Evolutionary conservation across 2,329 filamentous ascomycete species (phyloP), one percentile per base, ranked within the genome.

Genomic region (Penicillium aurantiogriseum): DNA sequence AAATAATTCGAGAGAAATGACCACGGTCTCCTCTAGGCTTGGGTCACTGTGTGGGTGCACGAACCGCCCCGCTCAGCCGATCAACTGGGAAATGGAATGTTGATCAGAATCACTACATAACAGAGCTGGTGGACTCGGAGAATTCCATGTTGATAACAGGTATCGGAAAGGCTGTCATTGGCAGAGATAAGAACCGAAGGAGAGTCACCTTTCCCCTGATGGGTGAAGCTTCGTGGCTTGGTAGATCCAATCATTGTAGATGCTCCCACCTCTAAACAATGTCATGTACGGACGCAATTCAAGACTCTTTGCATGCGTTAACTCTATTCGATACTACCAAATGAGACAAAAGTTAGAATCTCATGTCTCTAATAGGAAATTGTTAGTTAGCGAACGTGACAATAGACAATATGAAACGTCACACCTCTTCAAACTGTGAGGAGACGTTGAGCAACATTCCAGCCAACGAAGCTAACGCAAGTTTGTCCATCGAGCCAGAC

Each of bases 11-110:
- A 54, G 17, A n/a, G 15, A 49, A 29, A 39, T 56, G 15, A 36
- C 40, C 47, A 50, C 19, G 5, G 29, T 15, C 36, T 23, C 39
- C 39, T 46, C 35, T 38, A 13, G 15, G 23, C 21, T 45, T 50
- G 40, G 19, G 17, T 19, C 6, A 35, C 29, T 47, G 10, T 17
- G 27, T 43, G 25, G 10, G 21, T 42, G 52, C 46, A 56, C 35
- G 15, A 51, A 44, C 15, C 23, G 42, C 42, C 42, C 46, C 45
- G 25, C 51, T 47, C 15, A n/a, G n/a, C 23, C 47, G 35, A 29
- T 46, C 11, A 43, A 43, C 31, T 25, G 15, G 55, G 55, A 21
- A 59, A 50, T 63, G 62, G 62, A 63, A 63, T 63, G 62, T 59
- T 53, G 50, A 62, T 61, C 57, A 29, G 33, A 8, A 21, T 27